Percentiles rank a stretch among this genome's conserved stretches.
Conservation (phyloP, 2,329 filamentous ascomycete genomes). For the Trichoderma sp. region DNA sequence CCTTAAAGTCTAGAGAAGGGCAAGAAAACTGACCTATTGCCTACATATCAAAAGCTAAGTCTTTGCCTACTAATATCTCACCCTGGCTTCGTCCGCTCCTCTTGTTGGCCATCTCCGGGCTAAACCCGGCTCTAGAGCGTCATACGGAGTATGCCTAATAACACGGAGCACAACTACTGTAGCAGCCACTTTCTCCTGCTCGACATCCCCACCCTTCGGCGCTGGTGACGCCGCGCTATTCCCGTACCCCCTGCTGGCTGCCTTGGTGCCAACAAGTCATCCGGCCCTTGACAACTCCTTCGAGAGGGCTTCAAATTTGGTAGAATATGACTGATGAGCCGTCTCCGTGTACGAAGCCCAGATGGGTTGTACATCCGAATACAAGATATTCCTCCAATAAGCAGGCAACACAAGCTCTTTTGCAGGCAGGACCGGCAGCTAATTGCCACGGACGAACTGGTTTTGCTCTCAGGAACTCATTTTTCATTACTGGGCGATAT, state of each 20-base stretch:
- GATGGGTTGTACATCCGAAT: background rate
- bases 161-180: background rate
- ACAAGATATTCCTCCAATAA: conserved; percentile 5
- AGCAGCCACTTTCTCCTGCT: background rate
- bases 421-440: background rate
- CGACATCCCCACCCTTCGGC: background rate
- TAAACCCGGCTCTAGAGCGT: background rate
- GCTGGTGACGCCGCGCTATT: background rate
- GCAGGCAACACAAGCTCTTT: background rate
- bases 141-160: background rate
- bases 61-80: background rate
- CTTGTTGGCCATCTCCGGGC: background rate
- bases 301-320: background rate
- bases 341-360: background rate
- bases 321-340: background rate
- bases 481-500: background rate
- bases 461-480: background rate
- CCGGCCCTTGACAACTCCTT: background rate
- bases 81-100: background rate
- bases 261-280: background rate
- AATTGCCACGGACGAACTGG: background rate
- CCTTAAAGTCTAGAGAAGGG: background rate
- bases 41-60: background rate
- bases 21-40: background rate
- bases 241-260: background rate